phyloP scores from a whole-genome alignment of 2,329 filamentous ascomycete genomes.

The Huntiella moniliformis region DNA sequence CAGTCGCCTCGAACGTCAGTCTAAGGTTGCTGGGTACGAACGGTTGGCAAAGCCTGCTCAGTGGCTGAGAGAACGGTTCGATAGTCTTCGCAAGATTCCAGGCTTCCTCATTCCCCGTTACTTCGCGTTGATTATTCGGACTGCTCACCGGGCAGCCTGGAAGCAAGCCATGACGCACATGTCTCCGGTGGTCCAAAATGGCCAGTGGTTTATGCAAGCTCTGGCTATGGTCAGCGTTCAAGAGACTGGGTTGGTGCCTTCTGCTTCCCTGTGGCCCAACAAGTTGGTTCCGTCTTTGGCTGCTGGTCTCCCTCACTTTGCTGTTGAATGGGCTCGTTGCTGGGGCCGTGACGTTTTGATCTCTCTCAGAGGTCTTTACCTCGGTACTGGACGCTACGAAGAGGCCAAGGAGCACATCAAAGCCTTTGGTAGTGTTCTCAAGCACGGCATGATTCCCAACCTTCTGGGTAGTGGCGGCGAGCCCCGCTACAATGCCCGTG shows the following conservation, averaged over 20 bases:
- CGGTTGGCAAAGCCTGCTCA: constrained; percentile 44
- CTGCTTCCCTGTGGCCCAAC: constrained; percentile 74
- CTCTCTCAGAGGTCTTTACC: constrained; percentile 73
- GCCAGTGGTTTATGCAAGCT: constrained; percentile 76
- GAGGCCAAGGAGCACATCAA: constrained; percentile 89
- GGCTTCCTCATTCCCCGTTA: constrained; percentile 83
- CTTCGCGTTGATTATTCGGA: constrained; percentile 75
- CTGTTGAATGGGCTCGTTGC: constrained; percentile 83
- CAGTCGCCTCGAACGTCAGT: constrained; percentile 55
- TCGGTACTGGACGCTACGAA: constrained; percentile 71
- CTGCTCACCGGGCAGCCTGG: constrained; percentile 69
- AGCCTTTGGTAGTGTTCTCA: constrained; percentile 87
- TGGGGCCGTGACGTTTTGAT: constrained; percentile 98
- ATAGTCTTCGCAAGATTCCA: constrained; percentile 68
- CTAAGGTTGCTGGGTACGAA: constrained; percentile 41
- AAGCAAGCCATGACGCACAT: constrained; percentile 64
- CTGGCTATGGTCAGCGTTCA: constrained; percentile 84
- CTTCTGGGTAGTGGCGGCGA: constrained; percentile 68
- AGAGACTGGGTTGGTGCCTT: constrained; percentile 73
- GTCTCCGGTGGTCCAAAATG: constrained; percentile 54
- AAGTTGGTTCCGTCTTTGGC: constrained; percentile 74
- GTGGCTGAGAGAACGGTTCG: constrained; percentile 73
- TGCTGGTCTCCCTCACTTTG: constrained; percentile 84
- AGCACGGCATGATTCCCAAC: constrained; percentile 97
- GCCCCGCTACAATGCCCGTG: constrained; percentile 85